Evolutionary conservation across 2,329 filamentous ascomycete genomes (phyloP).

Genomic region (Myriosclerotinia curreyana): DNA sequence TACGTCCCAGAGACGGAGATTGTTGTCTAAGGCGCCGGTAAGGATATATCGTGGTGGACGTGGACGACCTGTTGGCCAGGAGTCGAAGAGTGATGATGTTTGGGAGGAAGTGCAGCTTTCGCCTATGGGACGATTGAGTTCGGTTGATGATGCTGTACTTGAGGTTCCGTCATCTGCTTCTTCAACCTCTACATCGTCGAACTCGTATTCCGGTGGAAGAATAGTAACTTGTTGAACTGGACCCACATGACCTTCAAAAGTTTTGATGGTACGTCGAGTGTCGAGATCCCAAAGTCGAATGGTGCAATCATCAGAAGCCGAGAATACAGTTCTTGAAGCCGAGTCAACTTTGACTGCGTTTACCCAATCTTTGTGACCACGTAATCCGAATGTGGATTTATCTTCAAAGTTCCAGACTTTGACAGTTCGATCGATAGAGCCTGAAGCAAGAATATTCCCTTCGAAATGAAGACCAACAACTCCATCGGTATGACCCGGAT

Average conservation of each 20-base stretch:
- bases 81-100: constrained; percentile 35
- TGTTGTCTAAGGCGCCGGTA: constrained; percentile 86
- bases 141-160: constrained; percentile 28
- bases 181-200: constrained; percentile 65
- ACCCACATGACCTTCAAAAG: constrained; percentile 85
- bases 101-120: constrained; percentile 17
- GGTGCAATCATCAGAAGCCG: constrained; percentile 89
- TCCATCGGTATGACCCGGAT: constrained; percentile 74
- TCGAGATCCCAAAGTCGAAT: constrained; percentile 93
- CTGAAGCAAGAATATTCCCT: constrained; percentile 78
- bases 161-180: constrained; percentile 53
- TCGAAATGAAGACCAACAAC: constrained; percentile 89
- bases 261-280: constrained; percentile 70
- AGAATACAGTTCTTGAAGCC: constrained; percentile 79
- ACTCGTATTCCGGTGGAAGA: constrained; percentile 83
- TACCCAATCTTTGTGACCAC: constrained; percentile 90
- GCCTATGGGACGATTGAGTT: constrained; percentile 11
- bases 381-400: constrained; percentile 73
- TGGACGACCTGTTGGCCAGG: constrained; percentile 65
- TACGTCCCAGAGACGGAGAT: constrained; percentile 90
- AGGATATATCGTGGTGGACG: constrained; percentile 87
- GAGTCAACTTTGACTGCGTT: constrained; percentile 91
- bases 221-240: constrained; percentile 90
- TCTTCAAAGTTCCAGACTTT: constrained; percentile 91
- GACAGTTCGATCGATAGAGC: constrained; percentile 84